Base-by-base conservation (phyloP, 164 flowering plant species). In the Cinnamomum chago region DNA sequence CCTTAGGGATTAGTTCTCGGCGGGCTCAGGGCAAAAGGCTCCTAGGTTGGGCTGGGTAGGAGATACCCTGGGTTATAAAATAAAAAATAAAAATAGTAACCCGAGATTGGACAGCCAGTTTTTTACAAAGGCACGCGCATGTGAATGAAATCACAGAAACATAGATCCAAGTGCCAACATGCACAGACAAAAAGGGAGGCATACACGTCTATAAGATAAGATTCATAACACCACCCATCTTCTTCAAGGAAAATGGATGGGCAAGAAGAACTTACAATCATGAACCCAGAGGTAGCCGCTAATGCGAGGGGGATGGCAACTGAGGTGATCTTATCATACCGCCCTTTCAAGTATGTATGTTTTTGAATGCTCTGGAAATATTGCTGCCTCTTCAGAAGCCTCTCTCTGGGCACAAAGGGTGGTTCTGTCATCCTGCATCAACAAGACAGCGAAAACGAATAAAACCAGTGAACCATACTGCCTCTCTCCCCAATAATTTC, bases 291-390 rank as follows among this genome's bases (percentile, higher is more conserved):
- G 10, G 85, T 33, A 20, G 77, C 85, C 2, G 96, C 91, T 75
- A 91, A 77, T 27, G 90, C 92, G 40, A 71, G 64, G 28, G 93
- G 95, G 65, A 91, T 91, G 71, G 88, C 88, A 65, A 91, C 96
- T 3, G 96, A 91, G 72, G 93, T 89, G 81, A 91, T 70, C 84
- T 84, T 89, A 67, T 89, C 96, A n/a, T 30, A 52, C 24, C 83
- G 90, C 11, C 92, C 93, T 81, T 90, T 88, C 67, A 91, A 81
- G 71, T 91, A 80, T 0, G 90, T 90, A 72, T 87, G 88, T 65
- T 88, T 91, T 50, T 85, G 87, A 73, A 90, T 73, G 80, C 77
- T 87, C 75, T 90, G 96, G 75, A 79, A 90, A 67, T 62, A 78
- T 72, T 81, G 86, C 70, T 91, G 96, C 87, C 85, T 85, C 86